Conservation (phyloP, 306 rosid genomes). For the Inga leiocalycina region DNA sequence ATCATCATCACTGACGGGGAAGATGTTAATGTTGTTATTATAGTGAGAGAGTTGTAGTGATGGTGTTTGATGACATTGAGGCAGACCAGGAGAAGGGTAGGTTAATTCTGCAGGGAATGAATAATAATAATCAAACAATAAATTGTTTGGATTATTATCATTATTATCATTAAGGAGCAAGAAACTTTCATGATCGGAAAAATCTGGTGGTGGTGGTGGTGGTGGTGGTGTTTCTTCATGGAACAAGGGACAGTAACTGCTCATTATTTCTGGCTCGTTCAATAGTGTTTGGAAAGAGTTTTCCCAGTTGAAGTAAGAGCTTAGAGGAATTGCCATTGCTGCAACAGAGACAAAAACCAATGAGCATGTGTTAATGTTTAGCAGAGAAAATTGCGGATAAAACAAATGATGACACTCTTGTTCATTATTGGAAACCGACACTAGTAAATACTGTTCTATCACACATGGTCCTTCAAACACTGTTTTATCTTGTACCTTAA, state of each 20-base stretch:
- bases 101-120: background rate
- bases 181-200: conserved; percentile 28
- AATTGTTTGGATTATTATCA: background rate
- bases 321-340: conserved; percentile 4
- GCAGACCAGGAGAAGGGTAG: background rate
- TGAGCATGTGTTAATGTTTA: background rate
- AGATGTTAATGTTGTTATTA: background rate
- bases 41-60: background rate
- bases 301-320: conserved; percentile 32
- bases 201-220: background rate
- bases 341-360: background rate
- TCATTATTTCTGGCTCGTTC: conserved; percentile 13
- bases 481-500: background rate
- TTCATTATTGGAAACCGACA: background rate
- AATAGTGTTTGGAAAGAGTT: background rate
- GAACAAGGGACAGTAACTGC: background rate
- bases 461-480: background rate
- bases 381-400: background rate
- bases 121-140: conserved; percentile 7
- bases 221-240: background rate
- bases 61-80: background rate
- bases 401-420: background rate
- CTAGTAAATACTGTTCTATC: background rate
- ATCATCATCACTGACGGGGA: background rate
- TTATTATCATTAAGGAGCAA: background rate